Evolutionary conservation across 257 asterid species (phyloP).

Genomic region (Scutellaria galericulata): DNA sequence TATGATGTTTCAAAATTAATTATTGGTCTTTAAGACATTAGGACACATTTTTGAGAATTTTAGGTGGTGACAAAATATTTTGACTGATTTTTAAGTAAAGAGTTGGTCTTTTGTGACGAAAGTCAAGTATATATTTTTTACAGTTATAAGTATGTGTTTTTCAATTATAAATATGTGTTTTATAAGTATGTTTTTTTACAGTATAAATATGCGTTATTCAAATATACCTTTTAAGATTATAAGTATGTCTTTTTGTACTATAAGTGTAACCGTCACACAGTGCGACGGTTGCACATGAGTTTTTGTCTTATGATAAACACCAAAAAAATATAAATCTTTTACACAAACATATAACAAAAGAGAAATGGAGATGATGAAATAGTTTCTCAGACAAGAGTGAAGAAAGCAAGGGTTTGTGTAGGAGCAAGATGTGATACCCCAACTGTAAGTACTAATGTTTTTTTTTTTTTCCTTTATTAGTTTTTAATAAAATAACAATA

Average conservation of each 20-base stretch:
- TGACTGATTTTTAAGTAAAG: background rate
- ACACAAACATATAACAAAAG: background rate
- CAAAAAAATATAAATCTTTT: background rate
- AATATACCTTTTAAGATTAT: too few species aligned
- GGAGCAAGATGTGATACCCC: slow-evolving; percentile 80
- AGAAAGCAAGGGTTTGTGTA: slow-evolving; percentile 88
- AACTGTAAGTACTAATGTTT: slow-evolving; percentile 54
- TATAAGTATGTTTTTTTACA: too few species aligned
- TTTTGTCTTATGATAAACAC: background rate
- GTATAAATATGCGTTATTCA: too few species aligned
- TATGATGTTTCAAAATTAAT: too few species aligned
- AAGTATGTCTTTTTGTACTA: too few species aligned
- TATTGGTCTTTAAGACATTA: too few species aligned
- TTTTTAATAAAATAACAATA: background rate
- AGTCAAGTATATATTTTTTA: too few species aligned
- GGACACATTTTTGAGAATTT: background rate
- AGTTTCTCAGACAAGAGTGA: slow-evolving; percentile 32
- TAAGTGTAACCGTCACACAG: too few species aligned
- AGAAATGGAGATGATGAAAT: slow-evolving; percentile 59
- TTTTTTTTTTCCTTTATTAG: background rate
- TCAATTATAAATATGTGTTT: too few species aligned
- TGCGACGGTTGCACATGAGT: too few species aligned
- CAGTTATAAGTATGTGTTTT: too few species aligned
- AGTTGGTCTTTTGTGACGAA: too few species aligned
- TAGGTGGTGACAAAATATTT: background rate